Conservation (phyloP, 768 basidiomycete genomes). For the Rhodosporidiobolus sp. region DNA sequence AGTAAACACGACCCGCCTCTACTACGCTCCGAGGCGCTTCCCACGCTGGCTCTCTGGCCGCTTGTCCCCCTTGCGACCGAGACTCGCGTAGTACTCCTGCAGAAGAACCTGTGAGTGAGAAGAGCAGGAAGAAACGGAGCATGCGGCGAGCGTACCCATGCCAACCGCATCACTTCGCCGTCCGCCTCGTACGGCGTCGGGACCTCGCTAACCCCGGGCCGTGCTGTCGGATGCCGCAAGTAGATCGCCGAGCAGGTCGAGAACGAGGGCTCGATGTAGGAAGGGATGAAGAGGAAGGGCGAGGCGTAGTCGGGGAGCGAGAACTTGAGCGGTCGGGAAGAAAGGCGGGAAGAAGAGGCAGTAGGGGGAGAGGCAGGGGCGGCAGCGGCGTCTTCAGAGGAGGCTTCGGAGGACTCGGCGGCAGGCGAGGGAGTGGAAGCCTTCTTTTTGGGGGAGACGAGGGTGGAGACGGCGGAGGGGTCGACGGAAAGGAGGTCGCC, state of each 20-base stretch:
- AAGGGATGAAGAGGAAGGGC: slow-evolving; percentile 89
- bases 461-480: slow-evolving; percentile 63
- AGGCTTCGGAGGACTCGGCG: neutral
- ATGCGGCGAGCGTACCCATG: slow-evolving; percentile 62
- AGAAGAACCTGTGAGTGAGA: no score
- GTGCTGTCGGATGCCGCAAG: slow-evolving; percentile 91
- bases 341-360: slow-evolving; percentile 11
- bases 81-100: slow-evolving; percentile 38
- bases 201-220: slow-evolving; percentile 92
- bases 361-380: neutral
- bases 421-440: slow-evolving; percentile 45
- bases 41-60: slow-evolving; percentile 4
- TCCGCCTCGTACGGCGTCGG: slow-evolving; percentile 95
- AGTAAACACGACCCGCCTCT: no score
- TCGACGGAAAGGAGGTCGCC: slow-evolving; percentile 93
- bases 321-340: slow-evolving; percentile 57
- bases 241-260: slow-evolving; percentile 85
- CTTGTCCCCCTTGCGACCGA: slow-evolving; percentile 39
- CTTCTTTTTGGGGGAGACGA: slow-evolving; percentile 24
- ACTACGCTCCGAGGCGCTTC: slow-evolving; percentile 36
- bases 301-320: slow-evolving; percentile 79
- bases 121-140: neutral
- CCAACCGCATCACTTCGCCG: slow-evolving; percentile 82
- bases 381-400: neutral
- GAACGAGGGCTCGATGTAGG: slow-evolving; percentile 82